phyloP scores from a whole-genome alignment of 768 basidiomycete genomes.

The Lentinula raphanica region DNA sequence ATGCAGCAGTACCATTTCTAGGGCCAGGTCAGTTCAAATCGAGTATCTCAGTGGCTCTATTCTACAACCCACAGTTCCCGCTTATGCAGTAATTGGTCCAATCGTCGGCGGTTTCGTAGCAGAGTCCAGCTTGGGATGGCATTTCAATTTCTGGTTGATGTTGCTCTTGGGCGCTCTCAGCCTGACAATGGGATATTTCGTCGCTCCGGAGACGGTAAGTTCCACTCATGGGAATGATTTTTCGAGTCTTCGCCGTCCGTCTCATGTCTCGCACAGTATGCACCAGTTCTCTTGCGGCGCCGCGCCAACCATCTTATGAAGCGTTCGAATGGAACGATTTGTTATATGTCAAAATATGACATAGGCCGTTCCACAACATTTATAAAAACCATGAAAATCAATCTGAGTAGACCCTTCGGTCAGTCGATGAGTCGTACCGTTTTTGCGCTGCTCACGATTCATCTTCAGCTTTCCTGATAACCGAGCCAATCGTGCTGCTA shows the following conservation, averaged over 20 bases:
- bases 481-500: slow-evolving; percentile 59
- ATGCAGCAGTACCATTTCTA: slow-evolving; percentile 53
- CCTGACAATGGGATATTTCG: slow-evolving; percentile 39
- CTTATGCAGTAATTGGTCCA: slow-evolving; percentile 55
- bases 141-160: slow-evolving; percentile 63
- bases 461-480: slow-evolving; percentile 47
- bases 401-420: slow-evolving; percentile 55
- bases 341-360: slow-evolving; percentile 51
- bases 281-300: slow-evolving; percentile 53
- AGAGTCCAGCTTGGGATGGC: slow-evolving; percentile 46
- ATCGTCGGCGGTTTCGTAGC: slow-evolving; percentile 64
- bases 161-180: slow-evolving; percentile 46
- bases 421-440: slow-evolving; percentile 11
- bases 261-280: slow-evolving; percentile 34
- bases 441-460: slow-evolving; percentile 9
- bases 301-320: slow-evolving; percentile 41
- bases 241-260: neutral
- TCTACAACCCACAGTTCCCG: neutral
- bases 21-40: slow-evolving; percentile 39
- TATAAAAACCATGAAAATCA: slow-evolving; percentile 36
- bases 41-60: neutral
- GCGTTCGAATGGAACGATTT: slow-evolving; percentile 32
- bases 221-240: no score
- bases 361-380: slow-evolving; percentile 36
- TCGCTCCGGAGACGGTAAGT: slow-evolving; percentile 12